phyloP scores from a whole-genome alignment of 108 stramenopile genomes.

The Pinguiococcus pyrenoidosus region DNA sequence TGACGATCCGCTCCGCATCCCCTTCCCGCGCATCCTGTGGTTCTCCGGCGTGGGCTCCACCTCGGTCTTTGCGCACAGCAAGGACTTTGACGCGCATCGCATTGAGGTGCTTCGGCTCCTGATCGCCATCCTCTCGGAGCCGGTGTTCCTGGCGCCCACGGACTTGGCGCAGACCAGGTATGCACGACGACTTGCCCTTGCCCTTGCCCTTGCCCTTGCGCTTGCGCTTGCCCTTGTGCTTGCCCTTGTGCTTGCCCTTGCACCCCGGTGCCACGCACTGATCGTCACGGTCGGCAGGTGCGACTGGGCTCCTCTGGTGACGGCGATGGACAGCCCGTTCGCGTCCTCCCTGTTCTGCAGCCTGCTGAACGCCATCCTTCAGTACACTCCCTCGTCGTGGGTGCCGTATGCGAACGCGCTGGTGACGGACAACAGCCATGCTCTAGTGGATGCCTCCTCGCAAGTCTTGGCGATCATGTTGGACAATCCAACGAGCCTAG shows the following conservation, averaged over 20 bases:
- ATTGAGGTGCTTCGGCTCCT: constrained; percentile 82
- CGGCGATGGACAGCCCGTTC: constrained; percentile 76
- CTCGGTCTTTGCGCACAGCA: background rate
- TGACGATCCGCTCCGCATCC: background rate
- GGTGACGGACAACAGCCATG: constrained; percentile 44
- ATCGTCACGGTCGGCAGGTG: constrained; percentile 29
- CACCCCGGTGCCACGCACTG: background rate
- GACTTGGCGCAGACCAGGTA: constrained; percentile 59
- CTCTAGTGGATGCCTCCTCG: constrained; percentile 61
- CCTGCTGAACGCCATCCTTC: constrained; percentile 68
- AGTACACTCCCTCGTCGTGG: constrained; percentile 62
- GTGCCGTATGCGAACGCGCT: constrained; percentile 47
- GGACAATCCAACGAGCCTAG: constrained; percentile 42
- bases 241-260: background rate
- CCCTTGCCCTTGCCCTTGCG: background rate
- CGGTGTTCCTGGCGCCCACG: constrained; percentile 63
- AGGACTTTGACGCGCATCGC: constrained; percentile 68
- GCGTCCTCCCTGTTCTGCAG: constrained; percentile 76
- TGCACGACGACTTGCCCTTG: background rate
- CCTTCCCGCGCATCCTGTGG: background rate
- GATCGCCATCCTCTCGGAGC: constrained; percentile 69
- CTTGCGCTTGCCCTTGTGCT: too few species aligned
- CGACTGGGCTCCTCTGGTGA: constrained; percentile 70
- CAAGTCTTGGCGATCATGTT: constrained; percentile 72
- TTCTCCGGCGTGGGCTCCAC: constrained; percentile 1